Base-by-base conservation (phyloP, 2,329 filamentous ascomycete genomes). In the Sporothrix luriei region DNA sequence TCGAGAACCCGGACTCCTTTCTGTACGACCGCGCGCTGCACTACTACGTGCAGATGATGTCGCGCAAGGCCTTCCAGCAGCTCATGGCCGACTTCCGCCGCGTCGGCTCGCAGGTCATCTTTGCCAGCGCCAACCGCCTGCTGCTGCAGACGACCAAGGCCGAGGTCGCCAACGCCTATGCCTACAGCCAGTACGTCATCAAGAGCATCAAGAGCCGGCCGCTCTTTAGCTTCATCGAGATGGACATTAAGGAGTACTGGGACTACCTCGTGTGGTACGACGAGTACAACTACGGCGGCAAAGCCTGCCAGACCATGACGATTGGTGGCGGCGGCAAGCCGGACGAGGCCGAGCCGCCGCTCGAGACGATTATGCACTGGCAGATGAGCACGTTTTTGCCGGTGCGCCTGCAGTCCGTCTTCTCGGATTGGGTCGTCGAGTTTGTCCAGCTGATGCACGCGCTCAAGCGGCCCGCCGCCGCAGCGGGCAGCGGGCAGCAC, bases 261-360 rank as follows among this genome's bases (percentile, higher is more conserved):
- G 95, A 99, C 78, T 98, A 97, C 76, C 88, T 99, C 0, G 89
- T 97, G 4, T 99, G 95, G 95, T 98, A 98, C 74, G 95, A 99
- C 75, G 93, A 97, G 79, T 97, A 94, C 84, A 99, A 99, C 82
- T 98, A 98, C 76, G 96, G 95, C 69, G 95, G 95, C 71, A 96
- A 96, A 76, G 95, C 92, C 4, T 97, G 93, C 74, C 88, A 90
- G 65, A 88, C 95, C 75, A 91, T 97, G 65, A 88, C 95, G 75
- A 91, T 97, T 3, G 84, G 91, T 83, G 86, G 4, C 88, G 51
- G 43, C 77, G 85, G 87, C 3, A 85, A 98, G 16, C 91, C 33
- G 59, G 29, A 21, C 7, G 70, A 49, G 24, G 40, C 29, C 11
- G 68, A 71, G 29, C 69, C 71, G 69, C 46, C 69, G 29, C 71